Base-by-base conservation (phyloP, 495 filamentous ascomycete genomes). In the Talaromyces wortmannii region DNA sequence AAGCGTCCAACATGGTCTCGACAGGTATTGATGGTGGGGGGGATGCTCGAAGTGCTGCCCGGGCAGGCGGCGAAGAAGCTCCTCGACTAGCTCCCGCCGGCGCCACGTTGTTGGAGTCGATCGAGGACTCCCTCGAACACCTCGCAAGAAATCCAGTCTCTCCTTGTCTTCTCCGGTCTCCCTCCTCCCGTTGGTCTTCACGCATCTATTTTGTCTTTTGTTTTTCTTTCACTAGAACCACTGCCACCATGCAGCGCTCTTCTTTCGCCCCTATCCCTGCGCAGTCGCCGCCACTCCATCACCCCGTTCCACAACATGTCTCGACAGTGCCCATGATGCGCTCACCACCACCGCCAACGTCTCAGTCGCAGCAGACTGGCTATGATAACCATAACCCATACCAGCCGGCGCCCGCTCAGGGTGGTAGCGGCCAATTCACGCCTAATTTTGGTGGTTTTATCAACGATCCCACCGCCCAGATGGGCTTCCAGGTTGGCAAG, bases 311-410 rank as follows among this genome's bases (percentile, higher is more conserved):
- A 46, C 95, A 97, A 66, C 95, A 97, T 80, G 92, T 97, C 54
- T 96, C 95, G 60, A 95, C 92, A 49, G 95, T 99, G 48, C 94
- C 94, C n/a, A 92, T 97, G 75, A 87, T 99, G 71, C 87, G 95
- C 75, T 97, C 94, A 52, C 94, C 94, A 36, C 94, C 94, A 32
- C 94, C 90, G 45, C 92, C 88, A 2, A 75, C 77, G 53, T 79
- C 88, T 33, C 90, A 91, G 68, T 84, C 87, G 46, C 83, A 87
- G 52, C 80, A 83, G 50, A 80, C 82, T 58, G 67, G 72, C 45
- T 77, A 95, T 78, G 90, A 88, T 52, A 92, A 89, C 63, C 87
- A 88, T 52, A 92, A 89, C 63, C 87, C 88, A 7, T 89, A 94
- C 64, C 84, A 82, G 55, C 67, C 78, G 23, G 73, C 71, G 3